A percentile compares a stretch with the other conserved stretches of the same genome.
Evolutionary conservation across 305 asterid genomes (phyloP).

Genomic region (Ilex paraguariensis): DNA sequence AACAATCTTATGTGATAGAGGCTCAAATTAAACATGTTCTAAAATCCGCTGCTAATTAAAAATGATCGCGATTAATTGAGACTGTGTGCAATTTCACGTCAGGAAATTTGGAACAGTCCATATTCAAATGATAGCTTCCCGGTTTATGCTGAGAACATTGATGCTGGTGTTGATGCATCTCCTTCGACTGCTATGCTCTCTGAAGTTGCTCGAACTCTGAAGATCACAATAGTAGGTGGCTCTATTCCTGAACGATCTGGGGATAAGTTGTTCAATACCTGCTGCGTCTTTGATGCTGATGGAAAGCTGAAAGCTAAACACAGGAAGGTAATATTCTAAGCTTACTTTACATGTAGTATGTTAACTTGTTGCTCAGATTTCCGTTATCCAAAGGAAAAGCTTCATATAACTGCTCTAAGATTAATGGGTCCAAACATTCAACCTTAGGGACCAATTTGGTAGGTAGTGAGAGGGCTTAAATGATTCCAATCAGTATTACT

Average conservation of each 20-base stretch:
- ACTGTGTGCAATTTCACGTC: slow-evolving; percentile 15
- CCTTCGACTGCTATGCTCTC: slow-evolving; percentile 97
- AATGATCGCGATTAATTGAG: neutral
- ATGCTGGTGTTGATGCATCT: slow-evolving; percentile 79
- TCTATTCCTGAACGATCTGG: slow-evolving; percentile 89
- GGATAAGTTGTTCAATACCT: slow-evolving; percentile 81
- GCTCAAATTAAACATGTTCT: too few relatives aligned
- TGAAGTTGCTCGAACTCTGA: slow-evolving; percentile 60
- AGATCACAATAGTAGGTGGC: slow-evolving; percentile 89
- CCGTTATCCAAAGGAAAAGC: neutral
- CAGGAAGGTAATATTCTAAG: slow-evolving; percentile 59
- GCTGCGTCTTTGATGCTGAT: slow-evolving; percentile 84
- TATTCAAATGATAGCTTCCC: slow-evolving; percentile 96
- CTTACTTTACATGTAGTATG: neutral
- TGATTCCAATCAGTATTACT: too few relatives aligned
- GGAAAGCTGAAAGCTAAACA: slow-evolving; percentile 94
- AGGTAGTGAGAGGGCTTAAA: neutral
- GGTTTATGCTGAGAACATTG: slow-evolving; percentile 88
- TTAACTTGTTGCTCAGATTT: too few relatives aligned
- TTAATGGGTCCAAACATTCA: neutral
- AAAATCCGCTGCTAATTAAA: too few relatives aligned
- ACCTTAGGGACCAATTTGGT: neutral
- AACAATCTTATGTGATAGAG: too few relatives aligned
- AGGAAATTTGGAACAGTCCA: slow-evolving; percentile 99
- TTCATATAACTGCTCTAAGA: neutral